phyloP scores from a whole-genome alignment of 116 monocot species.

The Posidonia oceanica region DNA sequence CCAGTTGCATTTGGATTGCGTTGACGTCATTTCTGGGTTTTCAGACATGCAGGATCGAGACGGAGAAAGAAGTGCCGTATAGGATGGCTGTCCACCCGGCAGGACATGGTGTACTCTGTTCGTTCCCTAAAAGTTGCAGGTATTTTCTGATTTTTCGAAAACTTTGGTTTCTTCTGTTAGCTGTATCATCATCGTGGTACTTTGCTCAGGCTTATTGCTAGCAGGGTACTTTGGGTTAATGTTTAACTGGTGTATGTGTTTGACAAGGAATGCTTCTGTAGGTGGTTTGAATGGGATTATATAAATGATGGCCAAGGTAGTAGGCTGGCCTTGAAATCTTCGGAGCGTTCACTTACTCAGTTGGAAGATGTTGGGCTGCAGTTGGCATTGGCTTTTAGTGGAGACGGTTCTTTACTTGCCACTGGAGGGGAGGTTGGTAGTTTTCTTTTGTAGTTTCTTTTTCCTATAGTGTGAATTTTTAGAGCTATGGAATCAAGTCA shows the following conservation, averaged over 20 bases:
- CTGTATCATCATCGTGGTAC: background rate
- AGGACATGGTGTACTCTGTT: conserved; percentile 60
- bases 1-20: background rate
- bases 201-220: too few relatives aligned
- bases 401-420: conserved; percentile 61
- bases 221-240: too few relatives aligned
- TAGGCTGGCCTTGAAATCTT: conserved; percentile 25
- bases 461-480: background rate
- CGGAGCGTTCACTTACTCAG: conserved; percentile 25
- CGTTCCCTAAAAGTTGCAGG: conserved; percentile 82
- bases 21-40: background rate
- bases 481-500: too few relatives aligned
- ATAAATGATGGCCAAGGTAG: conserved; percentile 6
- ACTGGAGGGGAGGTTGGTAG: conserved; percentile 60
- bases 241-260: background rate
- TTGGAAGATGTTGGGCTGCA: conserved; percentile 50
- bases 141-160: conserved; percentile 8
- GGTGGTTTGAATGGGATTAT: conserved; percentile 58
- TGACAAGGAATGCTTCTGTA: conserved; percentile 1
- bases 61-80: conserved; percentile 52
- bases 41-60: conserved; percentile 54
- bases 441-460: background rate
- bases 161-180: background rate
- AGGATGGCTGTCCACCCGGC: conserved; percentile 81
- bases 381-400: conserved; percentile 52